phyloP scores from a whole-genome alignment of 768 basidiomycete species.

The Trametes meyenii region DNA sequence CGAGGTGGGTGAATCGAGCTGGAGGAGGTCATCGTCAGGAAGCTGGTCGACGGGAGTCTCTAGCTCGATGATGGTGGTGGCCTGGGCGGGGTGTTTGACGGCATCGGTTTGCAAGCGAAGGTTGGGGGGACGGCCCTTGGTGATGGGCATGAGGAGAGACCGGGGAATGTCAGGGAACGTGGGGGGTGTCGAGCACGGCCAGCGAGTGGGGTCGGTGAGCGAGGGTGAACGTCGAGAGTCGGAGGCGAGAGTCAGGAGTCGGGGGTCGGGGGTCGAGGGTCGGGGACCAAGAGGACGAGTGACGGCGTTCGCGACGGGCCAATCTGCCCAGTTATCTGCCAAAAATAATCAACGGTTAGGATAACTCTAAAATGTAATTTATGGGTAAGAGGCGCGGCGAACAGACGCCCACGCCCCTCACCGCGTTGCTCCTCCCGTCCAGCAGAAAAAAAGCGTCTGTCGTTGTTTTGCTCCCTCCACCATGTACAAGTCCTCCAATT shows the following conservation, averaged over 20 bases:
- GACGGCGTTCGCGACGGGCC: background rate
- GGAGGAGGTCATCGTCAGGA: slow-evolving; percentile 35
- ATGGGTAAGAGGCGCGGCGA: background rate
- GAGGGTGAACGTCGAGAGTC: background rate
- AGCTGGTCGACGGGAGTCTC: slow-evolving; percentile 40
- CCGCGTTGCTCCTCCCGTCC: slow-evolving; percentile 25
- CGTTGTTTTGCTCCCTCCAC: slow-evolving; percentile 27
- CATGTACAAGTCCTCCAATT: slow-evolving; percentile 37
- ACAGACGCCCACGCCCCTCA: slow-evolving; percentile 19
- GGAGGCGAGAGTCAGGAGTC: background rate
- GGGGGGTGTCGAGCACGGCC: slow-evolving; percentile 4
- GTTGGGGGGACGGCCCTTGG: slow-evolving; percentile 54
- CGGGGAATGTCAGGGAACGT: background rate
- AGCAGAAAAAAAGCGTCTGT: slow-evolving; percentile 27
- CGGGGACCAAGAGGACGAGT: background rate
- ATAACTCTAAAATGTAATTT: slow-evolving; percentile 5
- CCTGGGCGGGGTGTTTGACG: slow-evolving; percentile 26
- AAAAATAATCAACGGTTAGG: background rate
- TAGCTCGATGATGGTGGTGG: slow-evolving; percentile 37
- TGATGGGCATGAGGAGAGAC: slow-evolving; percentile 27
- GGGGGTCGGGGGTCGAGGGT: background rate
- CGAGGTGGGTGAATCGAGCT: slow-evolving; percentile 36
- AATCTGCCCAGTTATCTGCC: slow-evolving; percentile 6
- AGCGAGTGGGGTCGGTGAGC: background rate
- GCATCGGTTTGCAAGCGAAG: slow-evolving; percentile 43